A percentile compares a stretch with the other conserved stretches of the same genome.
Evolutionary conservation across 352 stramenopile species (phyloP).

Genomic region (Phytophthora pseudosyringae): DNA sequence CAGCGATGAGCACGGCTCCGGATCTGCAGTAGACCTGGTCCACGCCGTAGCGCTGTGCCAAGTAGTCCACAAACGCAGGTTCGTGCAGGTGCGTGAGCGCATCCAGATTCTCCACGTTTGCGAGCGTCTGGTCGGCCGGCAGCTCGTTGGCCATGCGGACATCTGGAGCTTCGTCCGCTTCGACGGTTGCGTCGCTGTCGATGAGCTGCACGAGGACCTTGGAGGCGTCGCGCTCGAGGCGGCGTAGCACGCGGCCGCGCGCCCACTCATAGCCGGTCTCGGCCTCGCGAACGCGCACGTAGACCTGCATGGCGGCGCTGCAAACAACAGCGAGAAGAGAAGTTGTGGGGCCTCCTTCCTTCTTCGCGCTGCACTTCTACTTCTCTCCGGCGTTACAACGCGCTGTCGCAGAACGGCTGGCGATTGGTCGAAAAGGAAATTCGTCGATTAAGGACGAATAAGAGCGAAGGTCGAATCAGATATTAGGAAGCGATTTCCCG

Average conservation of each 20-base stretch:
- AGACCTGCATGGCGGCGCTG: conserved; percentile 53
- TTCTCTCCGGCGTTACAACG: conserved; percentile 26
- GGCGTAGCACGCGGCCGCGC: conserved; percentile 48
- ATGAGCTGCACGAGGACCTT: conserved; percentile 52
- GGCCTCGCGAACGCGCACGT: conserved; percentile 50
- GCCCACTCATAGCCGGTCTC: conserved; percentile 54
- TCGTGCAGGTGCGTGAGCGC: conserved; percentile 82
- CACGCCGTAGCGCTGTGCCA: conserved; percentile 72
- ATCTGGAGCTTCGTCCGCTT: conserved; percentile 51
- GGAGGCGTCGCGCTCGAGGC: conserved; percentile 32
- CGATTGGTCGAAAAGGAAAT: conserved; percentile 17
- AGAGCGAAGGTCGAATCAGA: conserved; percentile 14
- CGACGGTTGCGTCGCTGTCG: conserved; percentile 48
- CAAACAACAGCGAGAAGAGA: not conserved
- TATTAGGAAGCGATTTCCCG: not conserved
- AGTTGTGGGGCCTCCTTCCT: conserved; percentile 9
- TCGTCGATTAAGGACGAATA: conserved; percentile 18
- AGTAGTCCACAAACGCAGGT: conserved; percentile 80
- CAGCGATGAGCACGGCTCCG: conserved; percentile 72
- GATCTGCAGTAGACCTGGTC: conserved; percentile 84
- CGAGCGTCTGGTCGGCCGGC: conserved; percentile 41
- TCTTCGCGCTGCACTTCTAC: conserved; percentile 25
- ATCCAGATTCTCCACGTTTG: conserved; percentile 73
- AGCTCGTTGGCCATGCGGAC: conserved; percentile 64
- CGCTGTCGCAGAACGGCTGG: conserved; percentile 29